Evolutionary conservation across 1,139 yeast species (phyloP), one percentile per base, ranked within the genome.

Genomic region (Hyphopichia khmerensis): DNA sequence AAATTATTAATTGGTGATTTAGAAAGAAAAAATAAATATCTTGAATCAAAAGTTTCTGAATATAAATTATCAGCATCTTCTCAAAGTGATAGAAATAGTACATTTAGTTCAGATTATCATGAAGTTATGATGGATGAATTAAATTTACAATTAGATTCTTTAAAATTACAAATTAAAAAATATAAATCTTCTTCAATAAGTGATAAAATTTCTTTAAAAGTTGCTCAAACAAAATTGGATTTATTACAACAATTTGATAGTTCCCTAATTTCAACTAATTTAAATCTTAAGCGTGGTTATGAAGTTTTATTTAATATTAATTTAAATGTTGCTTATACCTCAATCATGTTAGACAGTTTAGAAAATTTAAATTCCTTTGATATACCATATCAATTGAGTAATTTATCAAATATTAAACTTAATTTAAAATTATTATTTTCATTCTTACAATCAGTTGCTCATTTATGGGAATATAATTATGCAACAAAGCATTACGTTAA

Each of bases 11-110:
- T 75, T 8, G 53, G 51, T 9, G 61, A 62, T 7, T 50, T 70
- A n/a, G 64, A 65, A 32, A 53, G 52, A n/a, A 60, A 65, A 29
- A 70, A 68, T 46, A 56, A 54, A 21, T 59, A 62, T 34, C 50
- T 73, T 37, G 55, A 57, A 42, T 27, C 49, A 5, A 52, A 49
- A 35, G 38, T 53, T 26, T 27, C 43, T 2, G 50, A 43, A 33
- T 39, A 40, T 32, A 43, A 40, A 27, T 18, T 30, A 14, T 33
- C 17, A 14, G 17, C 29, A 13, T 19, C 35, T 40, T 14, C 19
- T 13, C 33, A 15, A 26, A 34, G 34, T 27, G 31, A 32, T 33
- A 21, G 40, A 32, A 33, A 17, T 15, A 27, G 36, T 19, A 36
- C 40, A 18, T 19, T 24, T 14, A 33, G 29, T 10, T n/a, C 33